phyloP scores from a whole-genome alignment of 164 flowering plant genomes.

The Magnolia kwangsiensis region DNA sequence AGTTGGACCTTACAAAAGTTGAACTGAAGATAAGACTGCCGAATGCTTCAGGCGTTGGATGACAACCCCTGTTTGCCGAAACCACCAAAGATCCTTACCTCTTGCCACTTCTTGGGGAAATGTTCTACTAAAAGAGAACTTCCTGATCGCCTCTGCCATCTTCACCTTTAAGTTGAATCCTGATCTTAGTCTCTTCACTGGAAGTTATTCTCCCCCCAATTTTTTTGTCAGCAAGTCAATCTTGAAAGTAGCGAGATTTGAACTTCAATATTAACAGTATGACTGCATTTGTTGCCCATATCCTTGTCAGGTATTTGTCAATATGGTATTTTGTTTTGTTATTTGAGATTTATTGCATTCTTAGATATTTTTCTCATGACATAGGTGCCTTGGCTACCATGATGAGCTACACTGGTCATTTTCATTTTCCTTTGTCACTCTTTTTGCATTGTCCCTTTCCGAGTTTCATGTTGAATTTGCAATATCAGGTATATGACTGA shows the following conservation, averaged over 20 bases:
- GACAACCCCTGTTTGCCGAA: not conserved
- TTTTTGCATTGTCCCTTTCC: not conserved
- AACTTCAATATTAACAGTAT: too few relatives aligned
- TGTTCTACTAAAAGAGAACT: too few relatives aligned
- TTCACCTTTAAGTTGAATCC: not conserved
- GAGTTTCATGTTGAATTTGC: slow-evolving; percentile 11
- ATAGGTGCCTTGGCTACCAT: not conserved
- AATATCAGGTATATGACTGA: slow-evolving; percentile 86
- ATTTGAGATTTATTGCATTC: too few relatives aligned
- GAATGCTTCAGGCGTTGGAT: not conserved
- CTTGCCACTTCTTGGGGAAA: too few relatives aligned
- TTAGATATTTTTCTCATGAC: too few relatives aligned
- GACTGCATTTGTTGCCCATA: too few relatives aligned
- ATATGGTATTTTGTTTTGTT: too few relatives aligned
- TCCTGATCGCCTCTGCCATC: not conserved
- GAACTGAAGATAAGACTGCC: not conserved
- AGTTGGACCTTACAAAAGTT: not conserved
- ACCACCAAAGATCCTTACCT: not conserved
- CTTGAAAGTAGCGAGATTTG: too few relatives aligned
- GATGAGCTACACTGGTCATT: not conserved
- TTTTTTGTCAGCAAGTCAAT: too few relatives aligned
- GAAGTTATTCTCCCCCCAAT: too few relatives aligned
- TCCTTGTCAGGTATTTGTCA: too few relatives aligned
- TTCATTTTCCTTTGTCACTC: not conserved
- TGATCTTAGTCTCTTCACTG: too few relatives aligned